Evolutionary conservation across 2,329 filamentous ascomycete genomes (phyloP).

Genomic region (Cephalotrichum gorgonifer): DNA sequence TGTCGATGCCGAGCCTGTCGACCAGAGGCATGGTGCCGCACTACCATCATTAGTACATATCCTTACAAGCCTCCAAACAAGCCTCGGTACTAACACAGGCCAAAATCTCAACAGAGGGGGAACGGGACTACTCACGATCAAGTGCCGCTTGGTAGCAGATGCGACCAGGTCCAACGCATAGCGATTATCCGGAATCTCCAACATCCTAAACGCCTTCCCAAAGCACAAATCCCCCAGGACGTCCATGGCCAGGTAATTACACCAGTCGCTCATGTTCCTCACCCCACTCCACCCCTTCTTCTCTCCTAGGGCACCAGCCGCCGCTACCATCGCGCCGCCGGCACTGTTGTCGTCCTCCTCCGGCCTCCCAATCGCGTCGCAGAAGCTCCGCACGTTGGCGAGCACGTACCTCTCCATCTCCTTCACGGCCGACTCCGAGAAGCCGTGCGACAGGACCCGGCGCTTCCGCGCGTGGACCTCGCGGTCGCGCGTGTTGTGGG

Average conservation of each 20-base stretch:
- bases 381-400: slow-evolving; percentile 56
- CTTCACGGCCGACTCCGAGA: slow-evolving; percentile 55
- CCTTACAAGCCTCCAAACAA: not conserved
- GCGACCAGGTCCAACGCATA: slow-evolving; percentile 59
- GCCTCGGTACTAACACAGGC: not conserved
- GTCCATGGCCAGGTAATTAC: slow-evolving; percentile 52
- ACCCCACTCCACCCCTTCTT: slow-evolving; percentile 46
- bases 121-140: slow-evolving; percentile 42
- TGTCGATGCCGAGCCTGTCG: slow-evolving; percentile 55
- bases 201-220: slow-evolving; percentile 53
- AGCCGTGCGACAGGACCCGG: slow-evolving; percentile 61
- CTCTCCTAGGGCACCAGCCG: slow-evolving; percentile 22
- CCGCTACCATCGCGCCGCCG: not conserved
- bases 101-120: not conserved
- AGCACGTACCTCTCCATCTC: slow-evolving; percentile 60
- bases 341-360: slow-evolving; percentile 13
- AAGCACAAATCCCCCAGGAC: slow-evolving; percentile 51
- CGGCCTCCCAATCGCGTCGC: slow-evolving; percentile 39
- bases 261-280: slow-evolving; percentile 55
- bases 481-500: slow-evolving; percentile 63
- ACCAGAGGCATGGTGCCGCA: slow-evolving; percentile 64
- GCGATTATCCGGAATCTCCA: slow-evolving; percentile 48
- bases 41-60: slow-evolving; percentile 21
- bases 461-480: slow-evolving; percentile 59
- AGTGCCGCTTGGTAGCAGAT: slow-evolving; percentile 56